Conservation (phyloP, 73 alveolate species). For the Paramecium tetraurelia region DNA sequence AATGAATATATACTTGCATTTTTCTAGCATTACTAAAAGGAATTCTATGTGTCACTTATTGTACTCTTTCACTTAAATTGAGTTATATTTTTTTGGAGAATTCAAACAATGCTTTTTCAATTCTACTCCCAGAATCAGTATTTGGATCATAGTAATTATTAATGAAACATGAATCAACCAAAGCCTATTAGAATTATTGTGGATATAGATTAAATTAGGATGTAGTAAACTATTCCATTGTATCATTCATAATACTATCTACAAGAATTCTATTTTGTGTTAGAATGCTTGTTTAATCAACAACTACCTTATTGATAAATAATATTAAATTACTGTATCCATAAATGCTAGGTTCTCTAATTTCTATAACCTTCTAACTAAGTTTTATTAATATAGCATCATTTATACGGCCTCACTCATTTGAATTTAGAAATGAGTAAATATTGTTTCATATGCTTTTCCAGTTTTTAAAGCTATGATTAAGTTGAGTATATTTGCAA, state of each 20-base stretch:
- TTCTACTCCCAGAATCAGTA: conserved; percentile 61
- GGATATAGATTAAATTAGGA: not conserved
- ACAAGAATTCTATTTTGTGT: conserved; percentile 53
- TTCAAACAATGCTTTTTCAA: conserved; percentile 65
- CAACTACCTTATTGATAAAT: not conserved
- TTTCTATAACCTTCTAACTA: conserved; percentile 73
- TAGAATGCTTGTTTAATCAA: conserved; percentile 86
- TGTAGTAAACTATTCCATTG: not conserved
- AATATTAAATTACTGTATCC: conserved; percentile 64
- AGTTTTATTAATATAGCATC: conserved; percentile 71
- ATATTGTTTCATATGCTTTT: conserved; percentile 72
- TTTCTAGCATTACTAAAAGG: conserved; percentile 77
- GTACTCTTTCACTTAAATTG: not conserved
- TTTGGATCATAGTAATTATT: not conserved
- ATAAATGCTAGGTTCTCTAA: conserved; percentile 93
- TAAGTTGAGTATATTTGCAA: conserved; percentile 64
- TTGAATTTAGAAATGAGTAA: conserved; percentile 67
- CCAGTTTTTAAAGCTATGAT: conserved; percentile 67
- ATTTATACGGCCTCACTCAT: conserved; percentile 67
- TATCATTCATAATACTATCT: conserved; percentile 30
- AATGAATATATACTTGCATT: conserved; percentile 37
- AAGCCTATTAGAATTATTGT: not conserved
- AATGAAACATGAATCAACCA: not conserved
- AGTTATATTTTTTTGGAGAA: not conserved
- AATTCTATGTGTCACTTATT: not conserved